Evolutionary conservation across 768 basidiomycete species (phyloP).

Genomic region (Candolleomyces efflorescens): DNA sequence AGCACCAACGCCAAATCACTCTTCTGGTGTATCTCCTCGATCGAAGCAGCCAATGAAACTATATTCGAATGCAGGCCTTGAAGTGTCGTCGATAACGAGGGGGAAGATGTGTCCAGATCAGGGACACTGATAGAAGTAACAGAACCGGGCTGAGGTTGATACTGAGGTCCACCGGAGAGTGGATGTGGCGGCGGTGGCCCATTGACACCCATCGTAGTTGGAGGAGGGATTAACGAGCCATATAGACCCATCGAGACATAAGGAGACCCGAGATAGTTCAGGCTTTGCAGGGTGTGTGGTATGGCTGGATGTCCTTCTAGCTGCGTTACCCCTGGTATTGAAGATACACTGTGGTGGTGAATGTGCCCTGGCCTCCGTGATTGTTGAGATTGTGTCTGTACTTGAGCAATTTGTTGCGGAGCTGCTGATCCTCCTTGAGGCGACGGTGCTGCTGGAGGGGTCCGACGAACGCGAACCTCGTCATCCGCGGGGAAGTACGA

Average conservation of each 20-base stretch:
- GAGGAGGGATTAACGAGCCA: not conserved
- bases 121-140: not conserved
- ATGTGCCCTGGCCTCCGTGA: not conserved
- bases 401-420: not conserved
- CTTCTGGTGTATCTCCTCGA: conserved; percentile 11
- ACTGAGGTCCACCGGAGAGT: not conserved
- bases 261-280: not conserved
- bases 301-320: not conserved
- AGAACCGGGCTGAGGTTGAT: not conserved
- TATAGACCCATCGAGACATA: not conserved
- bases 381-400: not conserved
- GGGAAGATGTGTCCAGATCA: not conserved
- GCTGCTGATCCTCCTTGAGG: not conserved
- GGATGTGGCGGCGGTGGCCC: not conserved
- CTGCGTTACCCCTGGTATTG: not conserved
- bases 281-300: not conserved
- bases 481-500: conserved; percentile 7
- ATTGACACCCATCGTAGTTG: not conserved
- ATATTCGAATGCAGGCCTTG: conserved; percentile 12
- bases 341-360: conserved; percentile 7
- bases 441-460: not conserved
- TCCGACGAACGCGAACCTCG: conserved; percentile 7
- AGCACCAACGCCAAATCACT: conserved; percentile 12
- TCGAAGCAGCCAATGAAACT: conserved; percentile 8
- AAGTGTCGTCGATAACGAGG: conserved; percentile 7